Evolutionary conservation across 2,329 filamentous ascomycete genomes (phyloP).

Genomic region (Diaporthe sp.): DNA sequence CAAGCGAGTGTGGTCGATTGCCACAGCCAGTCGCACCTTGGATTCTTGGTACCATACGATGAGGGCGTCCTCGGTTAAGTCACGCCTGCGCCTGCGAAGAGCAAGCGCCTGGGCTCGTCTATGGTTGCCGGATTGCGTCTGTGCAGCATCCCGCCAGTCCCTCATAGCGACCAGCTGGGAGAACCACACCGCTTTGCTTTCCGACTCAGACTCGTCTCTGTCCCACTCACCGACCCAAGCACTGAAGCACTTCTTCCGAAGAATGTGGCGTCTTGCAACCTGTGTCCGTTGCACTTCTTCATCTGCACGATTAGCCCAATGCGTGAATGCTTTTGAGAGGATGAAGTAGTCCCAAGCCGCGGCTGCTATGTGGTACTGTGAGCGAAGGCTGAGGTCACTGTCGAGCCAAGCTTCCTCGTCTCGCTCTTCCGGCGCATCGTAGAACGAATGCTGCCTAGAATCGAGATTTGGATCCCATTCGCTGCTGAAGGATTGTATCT

Average conservation of each 20-base stretch:
- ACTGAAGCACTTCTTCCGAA: constrained; percentile 75
- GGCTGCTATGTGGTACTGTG: constrained; percentile 50
- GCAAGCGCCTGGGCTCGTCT: constrained; percentile 41
- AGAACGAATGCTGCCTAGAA: constrained; percentile 38
- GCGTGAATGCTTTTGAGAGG: constrained; percentile 70
- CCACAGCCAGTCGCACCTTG: constrained; percentile 40
- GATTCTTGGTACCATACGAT: constrained; percentile 45
- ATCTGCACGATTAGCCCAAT: constrained; percentile 75
- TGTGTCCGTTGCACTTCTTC: constrained; percentile 75
- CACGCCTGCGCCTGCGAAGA: constrained; percentile 42
- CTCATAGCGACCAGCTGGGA: constrained; percentile 40
- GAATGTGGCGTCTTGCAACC: constrained; percentile 75
- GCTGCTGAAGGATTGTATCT: constrained; percentile 14
- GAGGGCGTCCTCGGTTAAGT: constrained; percentile 43
- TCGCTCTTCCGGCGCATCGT: constrained; percentile 31
- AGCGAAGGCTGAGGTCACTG: constrained; percentile 27
- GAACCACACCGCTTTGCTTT: constrained; percentile 57
- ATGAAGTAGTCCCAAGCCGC: constrained; percentile 74
- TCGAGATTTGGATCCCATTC: constrained; percentile 40
- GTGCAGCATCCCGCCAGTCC: constrained; percentile 41
- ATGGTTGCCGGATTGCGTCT: constrained; percentile 36
- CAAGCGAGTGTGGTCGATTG: constrained; percentile 35
- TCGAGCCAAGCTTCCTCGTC: constrained; percentile 52
- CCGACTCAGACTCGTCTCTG: constrained; percentile 57
- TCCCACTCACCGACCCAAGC: constrained; percentile 74